phyloP scores from a whole-genome alignment of 1,139 yeast genomes.

The Nadsonia commutata region DNA sequence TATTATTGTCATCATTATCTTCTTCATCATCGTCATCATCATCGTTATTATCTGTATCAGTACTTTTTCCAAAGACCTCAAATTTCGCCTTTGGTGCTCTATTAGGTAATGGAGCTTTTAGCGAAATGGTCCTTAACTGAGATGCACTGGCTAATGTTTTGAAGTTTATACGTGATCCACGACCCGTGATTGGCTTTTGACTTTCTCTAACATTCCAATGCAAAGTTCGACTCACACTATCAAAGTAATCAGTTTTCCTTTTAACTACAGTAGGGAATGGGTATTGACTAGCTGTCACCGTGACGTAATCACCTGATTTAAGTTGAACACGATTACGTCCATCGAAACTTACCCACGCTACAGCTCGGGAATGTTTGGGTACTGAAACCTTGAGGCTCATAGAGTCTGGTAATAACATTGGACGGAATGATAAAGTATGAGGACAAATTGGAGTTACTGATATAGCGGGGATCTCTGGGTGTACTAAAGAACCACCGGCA shows the following conservation, averaged over 20 bases:
- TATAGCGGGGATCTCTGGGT: constrained; percentile 80
- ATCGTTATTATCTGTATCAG: not conserved
- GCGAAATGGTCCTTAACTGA: no score
- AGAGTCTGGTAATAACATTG: constrained; percentile 74
- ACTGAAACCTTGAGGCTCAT: constrained; percentile 72
- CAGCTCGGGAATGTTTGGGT: constrained; percentile 42
- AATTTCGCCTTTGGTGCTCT: not conserved
- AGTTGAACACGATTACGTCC: constrained; percentile 67
- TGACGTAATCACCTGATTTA: constrained; percentile 58
- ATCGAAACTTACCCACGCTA: constrained; percentile 88
- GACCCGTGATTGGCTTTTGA: constrained; percentile 47
- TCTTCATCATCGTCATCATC: not conserved
- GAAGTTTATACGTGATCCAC: no score
- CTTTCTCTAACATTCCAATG: constrained; percentile 79
- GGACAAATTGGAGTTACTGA: constrained; percentile 89
- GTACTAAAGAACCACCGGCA: constrained; percentile 84
- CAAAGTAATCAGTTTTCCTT: constrained; percentile 63
- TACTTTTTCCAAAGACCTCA: not conserved
- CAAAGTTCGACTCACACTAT: constrained; percentile 66
- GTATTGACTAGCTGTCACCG: constrained; percentile 62
- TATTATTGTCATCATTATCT: no score
- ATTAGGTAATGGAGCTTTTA: no score
- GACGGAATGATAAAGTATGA: constrained; percentile 76
- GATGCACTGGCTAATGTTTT: no score
- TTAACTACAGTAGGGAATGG: constrained; percentile 79